Base-by-base conservation (phyloP, 1,284 basidiomycete genomes). In the Cryptococcus sp. region DNA sequence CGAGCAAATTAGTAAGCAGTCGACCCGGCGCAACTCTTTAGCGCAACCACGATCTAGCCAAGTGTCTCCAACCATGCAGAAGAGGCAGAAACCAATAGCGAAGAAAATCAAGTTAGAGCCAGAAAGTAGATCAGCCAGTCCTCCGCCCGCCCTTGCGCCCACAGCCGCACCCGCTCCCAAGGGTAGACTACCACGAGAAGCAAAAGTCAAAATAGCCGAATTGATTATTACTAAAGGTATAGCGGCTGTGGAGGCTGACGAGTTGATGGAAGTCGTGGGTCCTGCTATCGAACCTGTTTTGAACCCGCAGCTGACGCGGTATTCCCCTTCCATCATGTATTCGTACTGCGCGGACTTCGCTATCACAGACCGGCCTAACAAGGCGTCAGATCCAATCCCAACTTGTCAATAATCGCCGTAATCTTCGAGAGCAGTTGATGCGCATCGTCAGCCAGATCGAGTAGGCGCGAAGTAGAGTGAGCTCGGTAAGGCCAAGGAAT, bases 381-480 rank as follows among this genome's bases (percentile, higher is more conserved):
- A 58, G 47, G n/a, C 59, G 59, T 29, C 71, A 73, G 58, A 62
- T 71, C 58, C 55, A 55, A 45, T 63, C 58, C 20, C 69, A 72
- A 59, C 47, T 73, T n/a, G 55, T 57, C 3, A 59, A 63, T n/a
- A 66, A 67, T 37, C 61, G 71, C 15, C 48, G 53, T 39, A 73
- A 73, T 52, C 23, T 73, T 19, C 55, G 67, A 39, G 62, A 59
- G 44, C 65, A 66, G 54, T 53, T 70, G 26, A 51, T 62, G 38
- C 62, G 67, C 41, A 29, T 57, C 8, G 57, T 52, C 5, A 51
- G 45, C 46, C 46, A 43, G 5, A 39, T 69, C 37, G 57, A 60
- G 51, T 68, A 52, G 53, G 41, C n/a, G 41, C 29, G 5, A 34
- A 34, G 8, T 7, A 34, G 29, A 34, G 29, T 29, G 26, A 4